Conservation (phyloP, 805 yeast genomes). For the Kuraishia piskuri region DNA sequence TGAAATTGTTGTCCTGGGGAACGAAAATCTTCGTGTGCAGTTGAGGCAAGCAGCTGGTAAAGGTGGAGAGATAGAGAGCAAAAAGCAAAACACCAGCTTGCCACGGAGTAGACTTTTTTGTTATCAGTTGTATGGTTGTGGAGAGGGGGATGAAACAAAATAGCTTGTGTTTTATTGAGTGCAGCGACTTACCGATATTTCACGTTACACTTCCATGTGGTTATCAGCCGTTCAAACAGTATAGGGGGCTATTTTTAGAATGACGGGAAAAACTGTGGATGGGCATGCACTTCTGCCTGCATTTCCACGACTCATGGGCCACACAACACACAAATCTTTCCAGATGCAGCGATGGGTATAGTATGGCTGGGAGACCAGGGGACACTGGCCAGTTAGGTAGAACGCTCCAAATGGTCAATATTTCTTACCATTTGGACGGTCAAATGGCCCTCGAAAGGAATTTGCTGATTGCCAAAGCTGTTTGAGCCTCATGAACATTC, state of each 20-base stretch:
- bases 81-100: not conserved
- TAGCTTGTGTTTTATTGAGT: not conserved
- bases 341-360: not conserved
- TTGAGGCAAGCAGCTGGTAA: not conserved
- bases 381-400: not conserved
- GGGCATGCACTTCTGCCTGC: not conserved
- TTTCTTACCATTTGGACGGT: no score
- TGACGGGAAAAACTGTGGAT: not conserved
- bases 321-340: not conserved
- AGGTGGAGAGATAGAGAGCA: no score
- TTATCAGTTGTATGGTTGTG: not conserved
- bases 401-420: not conserved
- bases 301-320: not conserved
- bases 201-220: not conserved
- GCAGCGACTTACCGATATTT: not conserved
- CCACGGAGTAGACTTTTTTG: not conserved
- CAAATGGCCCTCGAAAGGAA: not conserved
- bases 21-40: no score
- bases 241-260: slow-evolving; percentile 1
- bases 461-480: no score
- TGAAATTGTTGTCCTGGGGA: no score
- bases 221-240: not conserved
- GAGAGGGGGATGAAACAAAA: not conserved
- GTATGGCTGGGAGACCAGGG: not conserved
- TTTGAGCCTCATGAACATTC: no score